Base-by-base conservation (phyloP, 1,284 basidiomycete species). In the Austropuccinia psidii region DNA sequence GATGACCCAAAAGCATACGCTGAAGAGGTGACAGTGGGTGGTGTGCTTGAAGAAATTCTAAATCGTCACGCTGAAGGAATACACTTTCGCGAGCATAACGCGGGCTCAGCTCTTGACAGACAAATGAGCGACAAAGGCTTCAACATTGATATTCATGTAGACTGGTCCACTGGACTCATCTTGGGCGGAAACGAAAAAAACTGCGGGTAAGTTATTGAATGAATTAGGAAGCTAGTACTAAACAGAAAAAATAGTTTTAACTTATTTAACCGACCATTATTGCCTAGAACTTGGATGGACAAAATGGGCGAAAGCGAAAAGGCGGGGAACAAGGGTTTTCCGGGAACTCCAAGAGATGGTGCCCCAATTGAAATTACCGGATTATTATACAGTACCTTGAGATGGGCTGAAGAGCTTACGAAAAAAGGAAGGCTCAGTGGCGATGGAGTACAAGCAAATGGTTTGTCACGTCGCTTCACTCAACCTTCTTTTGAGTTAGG, bases 211-310 rank as follows among this genome's bases (percentile, higher is more conserved):
- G 47, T 57, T 31, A 9, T 4, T 31, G 7, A 19, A 24, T 37
- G 15, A 17, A 3, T 33, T 35, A 4, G 19, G 49, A 7, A 11
- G n/a, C 50, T 50, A 43, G 6, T 17, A 33, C 49, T 45, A 11
- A 9, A 17, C 39, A 0, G 21, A 27, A 19, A 62, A 15, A n/a
- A n/a, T 29, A 17, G 17, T 17, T 37, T 55, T 43, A 2, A 45
- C 21, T 24, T 41, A 21, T 8, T 47, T 35, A 4, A 8, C n/a
- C 52, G 9, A 6, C 21, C 0, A 5, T 27, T 58, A 39, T 60
- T 91, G 91, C 77, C 91, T 89, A 91, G 91, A 41, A 94, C 93
- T 0, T 95, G 92, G 92, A 93, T 93, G 91, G 92, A 95, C 83
- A 95, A 95, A 85, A 95, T 93, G 90, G 93, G 93, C 50, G 92